These are phyloP conservation scores for Lasiosphaeria ovina DNA, from an alignment of 495 filamentous ascomycete species.

Conservation along the genomic window DNA sequence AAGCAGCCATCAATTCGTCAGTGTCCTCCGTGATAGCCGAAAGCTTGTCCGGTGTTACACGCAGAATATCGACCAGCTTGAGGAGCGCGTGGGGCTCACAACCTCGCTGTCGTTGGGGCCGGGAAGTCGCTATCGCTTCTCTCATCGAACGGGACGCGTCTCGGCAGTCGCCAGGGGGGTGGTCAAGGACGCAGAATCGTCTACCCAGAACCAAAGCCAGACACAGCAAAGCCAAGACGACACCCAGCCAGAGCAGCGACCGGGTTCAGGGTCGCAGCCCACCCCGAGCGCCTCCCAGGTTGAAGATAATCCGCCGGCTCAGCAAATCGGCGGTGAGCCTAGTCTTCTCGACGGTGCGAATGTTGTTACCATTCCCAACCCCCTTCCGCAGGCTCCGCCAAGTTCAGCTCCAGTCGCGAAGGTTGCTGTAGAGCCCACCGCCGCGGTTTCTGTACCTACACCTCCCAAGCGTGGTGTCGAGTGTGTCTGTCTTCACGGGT, in stretches of 20 bases:
- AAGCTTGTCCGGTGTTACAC: conserved; percentile 66
- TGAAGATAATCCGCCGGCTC: too few relatives aligned
- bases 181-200: conserved; percentile 20
- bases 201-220: conserved; percentile 26
- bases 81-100: conserved; percentile 60
- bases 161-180: conserved; percentile 8
- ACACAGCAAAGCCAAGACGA: conserved; percentile 20
- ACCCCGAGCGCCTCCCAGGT: background rate
- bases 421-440: background rate
- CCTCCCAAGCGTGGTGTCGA: conserved; percentile 50
- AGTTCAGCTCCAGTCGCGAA: conserved; percentile 2
- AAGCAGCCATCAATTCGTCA: conserved; percentile 59
- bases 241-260: conserved; percentile 7
- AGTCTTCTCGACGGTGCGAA: too few relatives aligned
- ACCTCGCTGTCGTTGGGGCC: conserved; percentile 53
- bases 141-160: conserved; percentile 22
- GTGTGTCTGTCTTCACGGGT: conserved; percentile 66
- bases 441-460: conserved; percentile 15
- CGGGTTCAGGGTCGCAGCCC: background rate
- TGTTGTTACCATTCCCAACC: too few relatives aligned
- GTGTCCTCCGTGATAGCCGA: conserved; percentile 57
- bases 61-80: conserved; percentile 70
- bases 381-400: background rate
- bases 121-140: conserved; percentile 53
- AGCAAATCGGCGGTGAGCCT: too few relatives aligned